Conservation (phyloP, 2,329 filamentous ascomycete genomes). For the Botryotinia globosa region DNA sequence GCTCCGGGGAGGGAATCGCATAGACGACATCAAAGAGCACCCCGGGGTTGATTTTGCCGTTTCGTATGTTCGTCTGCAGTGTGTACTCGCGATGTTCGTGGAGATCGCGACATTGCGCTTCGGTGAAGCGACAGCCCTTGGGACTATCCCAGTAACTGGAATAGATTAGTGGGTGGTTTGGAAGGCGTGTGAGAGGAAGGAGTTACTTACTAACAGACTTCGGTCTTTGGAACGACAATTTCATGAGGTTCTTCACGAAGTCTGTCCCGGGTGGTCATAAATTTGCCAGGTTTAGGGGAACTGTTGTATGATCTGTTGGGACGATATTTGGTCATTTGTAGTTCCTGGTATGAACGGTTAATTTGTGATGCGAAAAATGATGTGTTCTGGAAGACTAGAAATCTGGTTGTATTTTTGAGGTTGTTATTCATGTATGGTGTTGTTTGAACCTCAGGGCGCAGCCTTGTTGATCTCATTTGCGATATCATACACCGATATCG, state of each 20-base stretch:
- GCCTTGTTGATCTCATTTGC: background rate
- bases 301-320: background rate
- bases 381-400: no score
- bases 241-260: slow-evolving; percentile 4
- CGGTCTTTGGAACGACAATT: slow-evolving; percentile 25
- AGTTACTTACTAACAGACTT: slow-evolving; percentile 30
- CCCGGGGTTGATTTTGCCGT: slow-evolving; percentile 28
- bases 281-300: background rate
- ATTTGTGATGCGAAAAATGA: background rate
- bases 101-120: slow-evolving; percentile 33
- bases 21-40: slow-evolving; percentile 15
- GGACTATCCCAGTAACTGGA: slow-evolving; percentile 26
- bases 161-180: background rate
- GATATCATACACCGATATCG: background rate
- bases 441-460: background rate
- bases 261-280: slow-evolving; percentile 15
- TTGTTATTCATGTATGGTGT: background rate
- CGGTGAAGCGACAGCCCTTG: slow-evolving; percentile 31
- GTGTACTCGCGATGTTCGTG: slow-evolving; percentile 23
- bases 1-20: background rate
- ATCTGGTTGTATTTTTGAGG: background rate
- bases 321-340: background rate
- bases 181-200: background rate
- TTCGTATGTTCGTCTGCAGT: slow-evolving; percentile 24
- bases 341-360: background rate